Evolutionary conservation across 1,139 yeast species (phyloP), one percentile per base, ranked within the genome.

Genomic region (Saccharomycopsis phalli): DNA sequence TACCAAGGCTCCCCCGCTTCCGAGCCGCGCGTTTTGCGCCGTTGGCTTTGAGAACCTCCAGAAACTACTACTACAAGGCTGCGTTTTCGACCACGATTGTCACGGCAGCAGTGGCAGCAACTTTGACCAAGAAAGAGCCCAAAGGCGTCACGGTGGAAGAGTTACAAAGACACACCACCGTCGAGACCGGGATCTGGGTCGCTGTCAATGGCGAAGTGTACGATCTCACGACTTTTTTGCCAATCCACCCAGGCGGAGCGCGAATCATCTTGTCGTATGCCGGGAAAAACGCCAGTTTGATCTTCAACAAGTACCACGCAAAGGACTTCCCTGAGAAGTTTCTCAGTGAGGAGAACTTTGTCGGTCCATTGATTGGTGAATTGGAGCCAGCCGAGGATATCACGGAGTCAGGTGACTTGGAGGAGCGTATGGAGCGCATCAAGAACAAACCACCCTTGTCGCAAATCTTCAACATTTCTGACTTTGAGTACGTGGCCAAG

Each of bases 191-290:
- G 53, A 79, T 94, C 59, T 88, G 97, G 97, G 79, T 86, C 38
- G 77, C 82, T 6, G 74, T 88, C 44, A 79, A 84, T 50, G 87
- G 87, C 37, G 75, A 81, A 36, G 95, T 83, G 29, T 77, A 86
- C 56, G 86, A 88, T 57, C 68, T 88, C 49, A 81, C 96, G 0
- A 72, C 74, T 26, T 88, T 88, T 54, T 66, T 82, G 44, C 65
- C 74, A 18, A 68, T 74, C 36, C 97, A 88, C 58, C 97, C 97
- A 1, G 97, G 97, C 47, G 97, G 97, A 2, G 71, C 69, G 47
- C 67, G 69, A 20, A 75, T 88, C 22, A 76, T 88, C 31, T 57
- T 79, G 32, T 74, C 71, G 49, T 81, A 78, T 53, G 95, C 94
- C 3, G 97, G 96, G 13, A 78, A 77, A 53, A 96, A 88, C 55